Percentiles rank a stretch among this genome's conserved stretches.
Conservation (phyloP, 352 stramenopile genomes). For the Globisporangium carolinianum region DNA sequence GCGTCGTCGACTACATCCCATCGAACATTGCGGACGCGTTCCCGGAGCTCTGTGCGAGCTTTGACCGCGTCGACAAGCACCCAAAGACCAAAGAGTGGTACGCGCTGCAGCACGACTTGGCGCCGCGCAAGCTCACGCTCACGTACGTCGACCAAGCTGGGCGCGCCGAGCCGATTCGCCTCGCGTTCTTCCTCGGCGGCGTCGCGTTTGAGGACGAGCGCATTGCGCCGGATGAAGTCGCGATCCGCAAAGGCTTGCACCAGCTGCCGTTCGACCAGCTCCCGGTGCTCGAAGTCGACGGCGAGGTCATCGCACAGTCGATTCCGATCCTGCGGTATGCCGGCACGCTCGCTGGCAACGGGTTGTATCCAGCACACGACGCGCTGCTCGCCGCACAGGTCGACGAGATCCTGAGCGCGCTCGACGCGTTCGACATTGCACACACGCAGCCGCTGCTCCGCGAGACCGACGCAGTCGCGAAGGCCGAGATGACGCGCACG, state of each 20-base stretch:
- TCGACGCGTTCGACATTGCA: constrained; percentile 33
- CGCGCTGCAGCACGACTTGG: neutral
- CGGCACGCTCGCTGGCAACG: constrained; percentile 27
- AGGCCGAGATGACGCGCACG: constrained; percentile 16
- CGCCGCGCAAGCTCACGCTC: constrained; percentile 30
- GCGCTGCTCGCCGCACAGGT: constrained; percentile 19
- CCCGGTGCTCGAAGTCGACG: constrained; percentile 36
- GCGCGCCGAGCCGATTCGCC: constrained; percentile 41
- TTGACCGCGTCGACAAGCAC: constrained; percentile 18
- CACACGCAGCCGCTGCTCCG: constrained; percentile 24
- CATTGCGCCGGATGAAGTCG: constrained; percentile 24
- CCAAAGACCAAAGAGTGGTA: constrained; percentile 31
- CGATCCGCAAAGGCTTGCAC: constrained; percentile 15
- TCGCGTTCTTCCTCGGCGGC: constrained; percentile 35
- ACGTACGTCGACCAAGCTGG: constrained; percentile 49
- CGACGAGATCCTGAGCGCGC: constrained; percentile 36
- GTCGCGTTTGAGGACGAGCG: constrained; percentile 53
- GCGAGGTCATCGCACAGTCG: constrained; percentile 34
- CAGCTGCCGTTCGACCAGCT: constrained; percentile 34
- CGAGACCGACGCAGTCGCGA: constrained; percentile 20
- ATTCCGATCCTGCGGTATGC: constrained; percentile 52
- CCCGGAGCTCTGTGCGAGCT: constrained; percentile 6
- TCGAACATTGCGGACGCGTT: constrained; percentile 20
- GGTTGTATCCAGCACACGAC: constrained; percentile 32
- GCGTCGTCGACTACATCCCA: constrained; percentile 26